Evolutionary conservation across 352 stramenopile genomes (phyloP).

Genomic region (Phytophthora ohioensis): DNA sequence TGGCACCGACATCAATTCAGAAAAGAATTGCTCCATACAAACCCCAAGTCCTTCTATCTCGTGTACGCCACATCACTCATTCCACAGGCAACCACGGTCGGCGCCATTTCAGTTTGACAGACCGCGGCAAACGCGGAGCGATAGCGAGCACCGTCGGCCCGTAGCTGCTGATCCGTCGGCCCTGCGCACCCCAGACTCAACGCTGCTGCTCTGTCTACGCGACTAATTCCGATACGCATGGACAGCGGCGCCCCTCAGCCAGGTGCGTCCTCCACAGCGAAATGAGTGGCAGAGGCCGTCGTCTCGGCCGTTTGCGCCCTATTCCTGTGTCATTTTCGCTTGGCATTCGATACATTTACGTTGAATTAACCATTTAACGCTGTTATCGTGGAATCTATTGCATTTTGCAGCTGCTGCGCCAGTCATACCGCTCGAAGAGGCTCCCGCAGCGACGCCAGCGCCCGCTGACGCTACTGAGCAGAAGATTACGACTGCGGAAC

Average conservation of each 20-base stretch:
- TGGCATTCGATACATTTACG: background rate
- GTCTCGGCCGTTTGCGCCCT: slow-evolving; percentile 8
- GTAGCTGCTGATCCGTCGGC: background rate
- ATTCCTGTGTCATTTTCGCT: slow-evolving; percentile 16
- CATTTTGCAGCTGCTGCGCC: slow-evolving; percentile 7
- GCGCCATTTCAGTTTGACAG: slow-evolving; percentile 39
- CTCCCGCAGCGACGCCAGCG: background rate
- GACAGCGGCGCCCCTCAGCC: slow-evolving; percentile 9
- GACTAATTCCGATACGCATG: slow-evolving; percentile 13
- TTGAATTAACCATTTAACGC: slow-evolving; percentile 6
- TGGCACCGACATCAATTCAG: slow-evolving; percentile 40
- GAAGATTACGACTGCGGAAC: slow-evolving; percentile 7
- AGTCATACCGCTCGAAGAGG: slow-evolving; percentile 4
- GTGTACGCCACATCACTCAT: slow-evolving; percentile 23
- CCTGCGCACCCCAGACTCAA: background rate
- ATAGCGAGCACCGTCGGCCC: too few relatives aligned
- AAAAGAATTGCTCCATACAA: slow-evolving; percentile 69
- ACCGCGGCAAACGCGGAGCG: background rate
- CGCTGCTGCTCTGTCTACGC: background rate
- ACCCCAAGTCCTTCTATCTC: slow-evolving; percentile 33
- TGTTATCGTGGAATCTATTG: background rate
- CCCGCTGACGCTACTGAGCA: background rate
- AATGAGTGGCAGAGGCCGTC: slow-evolving; percentile 6
- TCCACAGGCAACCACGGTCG: slow-evolving; percentile 14
- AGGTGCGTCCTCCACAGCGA: slow-evolving; percentile 18